Conservation (phyloP, 2,329 filamentous ascomycete genomes). For the Diaporthe nobilis region DNA sequence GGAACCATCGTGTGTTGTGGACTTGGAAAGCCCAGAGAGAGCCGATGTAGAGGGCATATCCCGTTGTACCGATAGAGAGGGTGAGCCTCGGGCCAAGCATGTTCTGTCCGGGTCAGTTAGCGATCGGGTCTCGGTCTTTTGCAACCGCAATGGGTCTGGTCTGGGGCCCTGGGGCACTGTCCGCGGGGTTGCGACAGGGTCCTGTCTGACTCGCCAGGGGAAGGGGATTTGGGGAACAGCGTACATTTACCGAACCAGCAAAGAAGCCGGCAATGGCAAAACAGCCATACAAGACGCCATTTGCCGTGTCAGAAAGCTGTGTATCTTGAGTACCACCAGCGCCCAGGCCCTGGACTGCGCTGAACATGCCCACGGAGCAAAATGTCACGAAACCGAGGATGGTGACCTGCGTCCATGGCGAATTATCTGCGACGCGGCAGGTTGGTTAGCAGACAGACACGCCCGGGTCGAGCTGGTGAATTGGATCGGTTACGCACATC, state of each 20-base stretch:
- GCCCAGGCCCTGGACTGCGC: conserved; percentile 42
- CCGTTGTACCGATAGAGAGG: conserved; percentile 43
- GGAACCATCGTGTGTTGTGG: conserved; percentile 43
- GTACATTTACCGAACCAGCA: conserved; percentile 43
- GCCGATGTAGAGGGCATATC: conserved; percentile 43
- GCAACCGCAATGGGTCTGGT: background rate
- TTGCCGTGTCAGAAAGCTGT: conserved; percentile 42
- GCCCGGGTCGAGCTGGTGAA: background rate
- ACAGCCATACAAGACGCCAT: conserved; percentile 46
- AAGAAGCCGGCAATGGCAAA: conserved; percentile 41
- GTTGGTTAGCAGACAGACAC: background rate
- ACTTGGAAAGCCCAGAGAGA: conserved; percentile 44
- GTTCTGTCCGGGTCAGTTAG: conserved; percentile 39
- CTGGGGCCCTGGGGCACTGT: background rate
- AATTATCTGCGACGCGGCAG: conserved; percentile 36
- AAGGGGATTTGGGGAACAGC: background rate
- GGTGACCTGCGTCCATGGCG: conserved; percentile 45
- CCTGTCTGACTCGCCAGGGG: background rate
- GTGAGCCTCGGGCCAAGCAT: conserved; percentile 44
- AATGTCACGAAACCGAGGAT: conserved; percentile 46
- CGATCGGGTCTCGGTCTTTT: conserved; percentile 2
- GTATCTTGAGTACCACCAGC: conserved; percentile 43
- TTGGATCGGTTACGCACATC: conserved; percentile 30
- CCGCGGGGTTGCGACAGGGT: conserved; percentile 16
- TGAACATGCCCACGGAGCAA: conserved; percentile 47